Evolutionary conservation across 1,284 basidiomycete genomes (phyloP), one percentile per base, ranked within the genome.

Genomic region (Rhodotorula sp.): DNA sequence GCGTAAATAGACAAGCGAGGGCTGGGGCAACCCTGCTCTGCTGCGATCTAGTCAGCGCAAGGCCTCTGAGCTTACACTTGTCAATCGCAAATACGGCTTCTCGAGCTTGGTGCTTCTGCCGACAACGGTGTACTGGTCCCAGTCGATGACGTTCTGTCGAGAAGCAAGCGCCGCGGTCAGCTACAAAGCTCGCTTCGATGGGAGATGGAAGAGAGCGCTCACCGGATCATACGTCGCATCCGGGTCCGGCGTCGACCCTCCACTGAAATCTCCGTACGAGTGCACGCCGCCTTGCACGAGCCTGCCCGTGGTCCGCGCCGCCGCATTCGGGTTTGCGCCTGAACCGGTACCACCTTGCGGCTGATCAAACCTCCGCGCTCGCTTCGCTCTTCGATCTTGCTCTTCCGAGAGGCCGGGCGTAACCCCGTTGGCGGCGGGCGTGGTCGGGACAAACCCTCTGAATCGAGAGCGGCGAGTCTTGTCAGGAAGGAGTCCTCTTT

Each of bases 71-170:
- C 89, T 78, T 78, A 93, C 93, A 72, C 92, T 91, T 60, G 96
- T 99, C 69, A 99, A 83, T 49, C 96, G 89, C 37, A 99, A 84
- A 81, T 98, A 99, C 70, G 93, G 90, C 83, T 99, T 99, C 84
- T 98, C 97, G 37, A 96, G 83, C 77, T 91, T 90, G 75, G 86
- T 86, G 62, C 86, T 91, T 37, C 90, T 94, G 64, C 96, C 96
- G 61, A 96, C 91, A 77, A 99, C 97, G 6, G 95, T 97, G 81
- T 89, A 86, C 66, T 88, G 87, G 83, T 99, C 95, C 96, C 96
- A 99, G 80, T 96, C 91, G 68, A 95, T 89, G 17, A 96, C 93
- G 78, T 95, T 95, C 94, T 95, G 78, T 29, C 59, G 49, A 59
- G 29, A 54, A n/a, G 8, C 37, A 22, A 44, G 42, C 26, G 17